Conservation (phyloP, 768 basidiomycete genomes). For the Daedalea quercina region DNA sequence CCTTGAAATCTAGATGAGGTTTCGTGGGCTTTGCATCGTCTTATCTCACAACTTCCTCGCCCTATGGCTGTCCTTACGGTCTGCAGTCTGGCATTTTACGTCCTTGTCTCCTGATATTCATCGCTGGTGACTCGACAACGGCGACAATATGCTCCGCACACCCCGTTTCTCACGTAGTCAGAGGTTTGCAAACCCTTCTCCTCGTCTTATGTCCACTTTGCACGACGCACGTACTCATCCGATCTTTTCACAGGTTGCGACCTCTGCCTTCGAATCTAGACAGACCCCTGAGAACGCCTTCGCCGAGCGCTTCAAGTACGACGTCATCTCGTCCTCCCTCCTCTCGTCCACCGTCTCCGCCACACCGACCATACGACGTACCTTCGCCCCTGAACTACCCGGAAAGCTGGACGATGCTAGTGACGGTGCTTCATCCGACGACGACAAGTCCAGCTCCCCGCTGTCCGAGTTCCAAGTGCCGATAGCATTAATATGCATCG, state of each 20-base stretch:
- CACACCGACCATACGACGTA: constrained; percentile 19
- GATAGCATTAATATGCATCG: constrained; percentile 14
- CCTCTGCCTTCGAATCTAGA: constrained; percentile 7
- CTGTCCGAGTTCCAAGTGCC: constrained; percentile 10
- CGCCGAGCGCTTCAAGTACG: constrained; percentile 79
- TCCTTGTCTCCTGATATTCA: too few species aligned
- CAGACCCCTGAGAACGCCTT: constrained; percentile 34
- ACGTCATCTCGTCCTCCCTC: constrained; percentile 72
- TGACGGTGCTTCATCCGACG: neutral
- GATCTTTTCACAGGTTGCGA: constrained; percentile 4
- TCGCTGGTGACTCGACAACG: too few species aligned
- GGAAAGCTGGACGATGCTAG: constrained; percentile 14
- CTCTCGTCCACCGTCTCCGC: constrained; percentile 49
- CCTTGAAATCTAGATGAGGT: too few species aligned
- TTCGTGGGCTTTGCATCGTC: too few species aligned
- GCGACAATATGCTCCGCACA: too few species aligned
- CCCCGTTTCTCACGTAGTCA: too few species aligned
- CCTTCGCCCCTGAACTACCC: constrained; percentile 17
- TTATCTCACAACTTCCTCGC: too few species aligned
- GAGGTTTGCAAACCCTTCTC: too few species aligned
- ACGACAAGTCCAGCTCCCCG: neutral
- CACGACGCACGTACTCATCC: too few species aligned
- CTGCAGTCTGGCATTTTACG: too few species aligned
- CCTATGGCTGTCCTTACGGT: too few species aligned
- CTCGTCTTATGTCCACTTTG: too few species aligned